Base-by-base conservation (phyloP, 2,329 filamentous ascomycete genomes). In the Hysterium pulicare region DNA sequence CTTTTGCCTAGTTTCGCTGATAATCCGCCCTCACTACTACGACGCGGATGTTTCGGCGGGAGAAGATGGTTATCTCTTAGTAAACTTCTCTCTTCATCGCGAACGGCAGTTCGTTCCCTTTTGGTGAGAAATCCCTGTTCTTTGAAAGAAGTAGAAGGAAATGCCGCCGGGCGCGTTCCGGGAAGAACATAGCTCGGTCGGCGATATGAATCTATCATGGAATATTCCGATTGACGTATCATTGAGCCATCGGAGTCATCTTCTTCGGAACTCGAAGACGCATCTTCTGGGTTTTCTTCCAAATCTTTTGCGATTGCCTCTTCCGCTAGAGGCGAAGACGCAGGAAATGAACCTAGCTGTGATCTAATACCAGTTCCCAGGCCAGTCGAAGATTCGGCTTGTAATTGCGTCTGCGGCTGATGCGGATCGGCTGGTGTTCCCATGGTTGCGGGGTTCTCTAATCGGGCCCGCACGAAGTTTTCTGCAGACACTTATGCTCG, bases 161-260 rank as follows among this genome's bases (percentile, higher is more conserved):
- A 77, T 45, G 94, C 75, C 4, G 84, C 79, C 3, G 85, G 83
- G 41, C 88, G 76, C 1, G 82, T 77, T 19, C 84, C 83, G 10
- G 84, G 86, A 22, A 84, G 83, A 33, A 93, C 83, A 59, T 84
- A 86, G 52, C 82, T 86, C 1, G 89, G 87, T 34, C 89, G 79
- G 42, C 86, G 81, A 69, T 93, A 95, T 23, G 79, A 79, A 26
- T 78, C 76, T 15, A 75, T 73, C 69, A 85, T 74, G 13, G 79
- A 63, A 44, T 57, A 66, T 19, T 40, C 48, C 15, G 62, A 50
- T 36, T 71, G 67, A 50, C 70, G 67, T 40, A 72, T 54, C 8
- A 71, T 70, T 75, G 75, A 59, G 66, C 71, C 42, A 71, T 52
- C 68, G 42, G 48, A 61, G 15, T 52, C 69, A 30, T 79, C 78